phyloP scores from a whole-genome alignment of 164 flowering plant genomes.

The Piper betle region DNA sequence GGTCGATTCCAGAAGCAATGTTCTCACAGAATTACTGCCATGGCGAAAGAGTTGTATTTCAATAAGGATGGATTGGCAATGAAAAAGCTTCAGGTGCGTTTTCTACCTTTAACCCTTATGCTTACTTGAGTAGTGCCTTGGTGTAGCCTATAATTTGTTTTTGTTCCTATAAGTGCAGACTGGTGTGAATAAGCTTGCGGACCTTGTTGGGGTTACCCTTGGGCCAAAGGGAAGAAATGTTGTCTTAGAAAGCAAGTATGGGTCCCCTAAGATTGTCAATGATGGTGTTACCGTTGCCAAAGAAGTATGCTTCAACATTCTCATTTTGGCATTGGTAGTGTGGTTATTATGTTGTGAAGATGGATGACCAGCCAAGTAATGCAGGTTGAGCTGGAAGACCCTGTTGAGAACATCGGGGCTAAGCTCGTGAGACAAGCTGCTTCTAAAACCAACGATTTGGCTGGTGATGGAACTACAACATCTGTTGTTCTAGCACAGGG shows the following conservation, averaged over 20 bases:
- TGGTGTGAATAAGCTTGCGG: constrained; percentile 98
- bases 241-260: constrained; percentile 89
- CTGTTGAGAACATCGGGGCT: constrained; percentile 96
- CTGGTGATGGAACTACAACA: constrained; percentile 99
- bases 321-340: too few relatives aligned
- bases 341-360: too few relatives aligned
- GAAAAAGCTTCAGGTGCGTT: constrained; percentile 76
- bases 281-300: constrained; percentile 97
- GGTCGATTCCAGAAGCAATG: constrained; percentile 22
- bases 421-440: constrained; percentile 97
- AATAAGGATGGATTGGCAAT: constrained; percentile 89
- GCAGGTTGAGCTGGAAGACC: constrained; percentile 94
- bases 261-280: constrained; percentile 26
- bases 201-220: constrained; percentile 93
- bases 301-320: constrained; percentile 26
- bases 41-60: constrained; percentile 88
- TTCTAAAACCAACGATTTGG: constrained; percentile 95
- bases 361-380: too few relatives aligned
- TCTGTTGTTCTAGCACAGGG: constrained; percentile 99
- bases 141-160: background rate
- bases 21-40: constrained; percentile 38
- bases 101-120: too few relatives aligned
- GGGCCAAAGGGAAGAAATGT: constrained; percentile 99
- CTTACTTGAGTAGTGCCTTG: background rate
- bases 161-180: constrained; percentile 21